Evolutionary conservation across 1,284 basidiomycete genomes (phyloP), one percentile per base, ranked within the genome.

Genomic region (Tylopilus sp.): DNA sequence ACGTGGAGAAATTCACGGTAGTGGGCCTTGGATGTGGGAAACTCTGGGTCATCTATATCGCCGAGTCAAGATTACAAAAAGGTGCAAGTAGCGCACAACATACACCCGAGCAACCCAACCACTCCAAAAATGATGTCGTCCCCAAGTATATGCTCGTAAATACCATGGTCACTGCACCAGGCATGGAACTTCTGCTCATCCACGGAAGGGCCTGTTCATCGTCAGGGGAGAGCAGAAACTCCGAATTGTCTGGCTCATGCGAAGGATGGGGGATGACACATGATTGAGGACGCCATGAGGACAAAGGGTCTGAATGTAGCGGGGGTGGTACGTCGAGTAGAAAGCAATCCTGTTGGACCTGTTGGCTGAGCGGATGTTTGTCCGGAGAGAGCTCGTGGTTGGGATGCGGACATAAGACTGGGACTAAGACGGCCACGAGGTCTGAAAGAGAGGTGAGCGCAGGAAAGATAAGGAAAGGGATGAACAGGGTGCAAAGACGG

Each of bases 81-180:
- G 62, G 56, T 64, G 66, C 52, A 60, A 65, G 64, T 58, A 63
- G 53, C 51, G 60, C 60, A 61, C 60, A 29, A 84, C 94, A 68
- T 74, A 97, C 96, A 99, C 86, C 99, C 97, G 69, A 99, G 90
- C 86, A 99, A 98, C 62, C 97, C 96, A 36, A 97, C 89, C 39
- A 98, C 95, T 61, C 95, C 95, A 70, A 94, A 87, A 80, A 98
- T 99, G 64, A 97, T 84, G 55, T 97, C 94, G 74, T 99, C 97
- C 67, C 95, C 92, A 49, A 99, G 86, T 70, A 99, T 94, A 77
- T 97, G 94, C 81, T 99, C 98, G 77, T 97, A 96, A 74, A 99
- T 89, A 59, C 87, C 88, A 77, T 96, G 96, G 80, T 99, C 98
- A 78, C 98, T 99, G n/a, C n/a, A n/a, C n/a, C n/a, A n/a, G n/a